Base-by-base conservation (phyloP, 2,329 filamentous ascomycete genomes). In the Aspergillus piperis region DNA sequence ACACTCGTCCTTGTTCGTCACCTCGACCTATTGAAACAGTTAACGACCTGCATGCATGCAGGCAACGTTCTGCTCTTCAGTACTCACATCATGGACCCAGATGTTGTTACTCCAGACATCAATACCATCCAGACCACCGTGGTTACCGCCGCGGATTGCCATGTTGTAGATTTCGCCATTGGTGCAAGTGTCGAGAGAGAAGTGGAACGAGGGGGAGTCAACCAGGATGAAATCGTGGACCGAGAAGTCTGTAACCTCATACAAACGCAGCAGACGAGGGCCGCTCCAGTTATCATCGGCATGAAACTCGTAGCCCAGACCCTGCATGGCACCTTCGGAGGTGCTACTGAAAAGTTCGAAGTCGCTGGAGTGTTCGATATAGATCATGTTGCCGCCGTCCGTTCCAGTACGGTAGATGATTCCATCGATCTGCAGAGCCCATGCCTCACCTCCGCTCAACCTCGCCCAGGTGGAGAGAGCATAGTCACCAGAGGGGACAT, bases 1-100 rank as follows among this genome's bases (percentile, higher is more conserved):
- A 67, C 83, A 86, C 68, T 87, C 85, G 66, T 87, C 83, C 71
- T 85, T 86, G 78, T 87, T 87, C 25, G 84, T 85, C 6, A 87
- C 84, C 74, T 83, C 82, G 51, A 86, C 71, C 67, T 74, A 38
- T 47, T 5, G 7, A 41, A 42, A 52, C 25, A 55, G 48, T 39
- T 38, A 13, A 30, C 5, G n/a, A 15, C 27, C 38, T 15, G 21
- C 5, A 17, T 27, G 21, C 5, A 23, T 27, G 23, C n/a, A 30
- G n/a, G 3, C 10, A 36, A n/a, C 27, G 10, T 13, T 7, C 41
- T 10, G 38, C 2, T 5, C 3, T 0, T 2, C 5, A 19, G 63
- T 68, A 8, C 53, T 57, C 57, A 72, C 77, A 68, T 87, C 84
- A 66, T 87, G 84, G 51, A 86, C 75, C 80, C 82, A 84, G 56